Evolutionary conservation across 2,329 filamentous ascomycete species (phyloP), one percentile per base, ranked within the genome.

Genomic region (Xylariales sp.): DNA sequence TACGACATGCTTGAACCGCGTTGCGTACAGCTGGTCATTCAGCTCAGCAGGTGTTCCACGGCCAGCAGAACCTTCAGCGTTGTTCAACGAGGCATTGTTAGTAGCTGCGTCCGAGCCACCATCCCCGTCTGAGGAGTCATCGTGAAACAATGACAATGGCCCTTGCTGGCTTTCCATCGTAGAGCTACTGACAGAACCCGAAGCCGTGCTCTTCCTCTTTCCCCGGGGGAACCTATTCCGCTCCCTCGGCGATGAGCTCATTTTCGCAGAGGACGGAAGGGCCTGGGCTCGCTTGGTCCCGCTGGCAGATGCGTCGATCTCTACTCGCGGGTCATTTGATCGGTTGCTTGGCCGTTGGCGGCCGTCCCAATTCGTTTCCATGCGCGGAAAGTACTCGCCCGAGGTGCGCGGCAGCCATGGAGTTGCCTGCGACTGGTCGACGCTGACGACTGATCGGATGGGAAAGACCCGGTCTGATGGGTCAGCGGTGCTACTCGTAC

Each of bases 401-500:
- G 61, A 53, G 46, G 55, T 71, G 65, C 63, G 56, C 3, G 47
- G 31, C 14, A 46, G 37, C 43, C 48, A 49, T 4, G 53, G 50
- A 6, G 45, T 72, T 64, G 45, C 57, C 52, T 50, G 61, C 44
- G 50, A 59, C 47, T 47, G 77, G 51, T 86, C 81, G 29, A 90
- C 78, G 5, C 79, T 86, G 18, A 91, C 71, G 31, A 87, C 82
- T n/a, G 85, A 89, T 36, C 85, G 78, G 22, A 91, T 85, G n/a
- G 86, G 86, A 43, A 86, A 91, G 4, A 91, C 84, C 41, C 84
- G 76, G 53, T 90, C 73, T 22, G 61, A 58, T 20, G 57, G 55
- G 36, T 67, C 64, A 16, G 56, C 54, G 36, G 50, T 55, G 40
- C 48, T 57, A 40, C 51, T 58, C 10, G 54, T 50, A 41, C 55